Evolutionary conservation across 345 rosid genomes (phyloP).

Genomic region (Psidium guajava): DNA sequence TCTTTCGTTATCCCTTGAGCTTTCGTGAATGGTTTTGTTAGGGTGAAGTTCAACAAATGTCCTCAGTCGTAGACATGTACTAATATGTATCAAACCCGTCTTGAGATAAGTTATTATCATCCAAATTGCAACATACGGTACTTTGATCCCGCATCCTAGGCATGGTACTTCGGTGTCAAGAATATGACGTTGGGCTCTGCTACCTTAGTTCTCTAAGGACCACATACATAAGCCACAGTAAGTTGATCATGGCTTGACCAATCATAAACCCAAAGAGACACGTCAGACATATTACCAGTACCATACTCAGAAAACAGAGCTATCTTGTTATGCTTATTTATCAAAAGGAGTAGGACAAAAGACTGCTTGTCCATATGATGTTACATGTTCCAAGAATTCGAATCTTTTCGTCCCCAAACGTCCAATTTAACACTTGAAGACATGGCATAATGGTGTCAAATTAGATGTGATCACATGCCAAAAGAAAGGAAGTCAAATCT

Average conservation of each 20-base stretch:
- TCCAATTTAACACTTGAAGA: not conserved
- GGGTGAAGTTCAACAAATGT: not conserved
- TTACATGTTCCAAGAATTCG: not conserved
- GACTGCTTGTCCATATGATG: not conserved
- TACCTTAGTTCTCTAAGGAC: not conserved
- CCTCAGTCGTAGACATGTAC: not conserved
- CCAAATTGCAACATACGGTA: not conserved
- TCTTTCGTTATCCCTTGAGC: not conserved
- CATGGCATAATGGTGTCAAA: not conserved
- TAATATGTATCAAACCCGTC: not conserved
- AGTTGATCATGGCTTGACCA: not conserved
- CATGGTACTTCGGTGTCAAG: not conserved
- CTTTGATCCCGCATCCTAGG: not conserved
- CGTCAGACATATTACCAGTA: not conserved
- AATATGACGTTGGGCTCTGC: not conserved
- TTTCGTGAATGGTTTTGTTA: not conserved
- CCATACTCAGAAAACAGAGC: not conserved
- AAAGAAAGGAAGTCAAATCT: not conserved
- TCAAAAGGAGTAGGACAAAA: not conserved
- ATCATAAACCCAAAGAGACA: not conserved
- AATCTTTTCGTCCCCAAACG: not conserved
- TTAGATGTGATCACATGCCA: not conserved
- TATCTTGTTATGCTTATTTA: not conserved
- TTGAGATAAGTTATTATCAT: not conserved
- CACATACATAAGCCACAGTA: not conserved